phyloP scores from a whole-genome alignment of 495 filamentous ascomycete genomes.

The Penicillium goetzii region DNA sequence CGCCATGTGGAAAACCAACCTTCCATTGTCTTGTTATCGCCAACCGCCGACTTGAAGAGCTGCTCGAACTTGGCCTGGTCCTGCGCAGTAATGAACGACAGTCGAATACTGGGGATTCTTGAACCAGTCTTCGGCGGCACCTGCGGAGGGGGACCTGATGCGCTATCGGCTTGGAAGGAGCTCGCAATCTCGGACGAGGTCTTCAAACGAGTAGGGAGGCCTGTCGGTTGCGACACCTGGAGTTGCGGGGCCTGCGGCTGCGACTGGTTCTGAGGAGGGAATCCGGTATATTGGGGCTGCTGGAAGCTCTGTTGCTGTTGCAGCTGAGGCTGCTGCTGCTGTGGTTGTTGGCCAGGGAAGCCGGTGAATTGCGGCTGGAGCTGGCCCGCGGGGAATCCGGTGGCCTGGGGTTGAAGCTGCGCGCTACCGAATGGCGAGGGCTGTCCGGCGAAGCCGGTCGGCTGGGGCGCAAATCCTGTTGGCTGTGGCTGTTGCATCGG shows the following conservation, averaged over 20 bases:
- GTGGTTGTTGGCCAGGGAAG: constrained; percentile 51
- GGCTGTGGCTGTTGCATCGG: constrained; percentile 59
- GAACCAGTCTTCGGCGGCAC: constrained; percentile 57
- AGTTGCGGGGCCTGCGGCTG: constrained; percentile 45
- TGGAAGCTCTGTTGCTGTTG: constrained; percentile 30
- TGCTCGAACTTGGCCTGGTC: constrained; percentile 99
- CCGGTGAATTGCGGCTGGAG: constrained; percentile 65
- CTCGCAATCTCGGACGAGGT: constrained; percentile 86
- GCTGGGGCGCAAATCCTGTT: constrained; percentile 56
- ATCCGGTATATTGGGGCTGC: constrained; percentile 48
- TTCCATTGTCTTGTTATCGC: constrained; percentile 82
- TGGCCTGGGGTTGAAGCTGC: constrained; percentile 58
- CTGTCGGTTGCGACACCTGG: constrained; percentile 50
- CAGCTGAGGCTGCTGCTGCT: constrained; percentile 50
- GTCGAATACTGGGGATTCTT: constrained; percentile 91
- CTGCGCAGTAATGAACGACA: constrained; percentile 93
- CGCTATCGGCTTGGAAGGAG: constrained; percentile 64
- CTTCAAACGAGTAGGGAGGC: constrained; percentile 53
- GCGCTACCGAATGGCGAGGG: constrained; percentile 39
- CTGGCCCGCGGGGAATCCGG: constrained; percentile 61
- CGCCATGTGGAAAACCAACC: constrained; percentile 45
- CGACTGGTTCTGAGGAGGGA: constrained; percentile 41
- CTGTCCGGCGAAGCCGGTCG: constrained; percentile 54
- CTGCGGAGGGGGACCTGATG: constrained; percentile 47
- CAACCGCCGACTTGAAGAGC: constrained; percentile 93